Conservation (phyloP, 2,329 filamentous ascomycete genomes). For the Torrubiella hemipterigena region DNA sequence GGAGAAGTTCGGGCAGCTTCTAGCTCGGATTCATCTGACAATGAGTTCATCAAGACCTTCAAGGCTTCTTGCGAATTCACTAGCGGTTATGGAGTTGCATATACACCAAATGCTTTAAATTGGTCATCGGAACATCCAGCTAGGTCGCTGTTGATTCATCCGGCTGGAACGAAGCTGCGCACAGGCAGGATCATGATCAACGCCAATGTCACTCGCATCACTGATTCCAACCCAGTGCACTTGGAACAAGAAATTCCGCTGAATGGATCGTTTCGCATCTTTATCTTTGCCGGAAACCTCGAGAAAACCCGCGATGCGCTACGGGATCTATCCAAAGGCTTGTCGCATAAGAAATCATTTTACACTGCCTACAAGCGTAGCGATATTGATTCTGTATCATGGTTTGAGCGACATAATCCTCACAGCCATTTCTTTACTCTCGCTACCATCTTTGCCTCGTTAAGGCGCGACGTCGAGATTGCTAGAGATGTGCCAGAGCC, state of each 20-base stretch:
- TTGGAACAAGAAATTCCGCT: constrained; percentile 82
- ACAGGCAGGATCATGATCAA: constrained; percentile 68
- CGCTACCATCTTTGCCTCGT: constrained; percentile 60
- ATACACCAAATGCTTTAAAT: constrained; percentile 72
- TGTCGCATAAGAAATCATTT: constrained; percentile 59
- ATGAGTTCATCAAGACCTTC: constrained; percentile 80
- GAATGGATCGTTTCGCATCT: constrained; percentile 80
- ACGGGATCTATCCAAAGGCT: constrained; percentile 52
- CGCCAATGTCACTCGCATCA: constrained; percentile 72
- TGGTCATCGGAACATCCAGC: constrained; percentile 66
- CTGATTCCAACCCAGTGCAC: constrained; percentile 81
- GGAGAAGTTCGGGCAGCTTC: constrained; percentile 61
- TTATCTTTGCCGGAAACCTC: constrained; percentile 68
- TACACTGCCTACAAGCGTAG: constrained; percentile 51
- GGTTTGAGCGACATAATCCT: constrained; percentile 76
- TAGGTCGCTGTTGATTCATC: constrained; percentile 57
- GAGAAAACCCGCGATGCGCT: constrained; percentile 49
- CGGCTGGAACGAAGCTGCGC: constrained; percentile 50
- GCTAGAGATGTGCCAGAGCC: constrained; percentile 55
- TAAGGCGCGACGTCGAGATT: constrained; percentile 61
- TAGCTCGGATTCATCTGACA: constrained; percentile 30
- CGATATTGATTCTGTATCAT: constrained; percentile 51
- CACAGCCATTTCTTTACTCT: constrained; percentile 75
- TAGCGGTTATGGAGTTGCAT: constrained; percentile 80
- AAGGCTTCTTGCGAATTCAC: constrained; percentile 89